phyloP scores from a whole-genome alignment of 495 filamentous ascomycete genomes.

The Talaromyces ruber region DNA sequence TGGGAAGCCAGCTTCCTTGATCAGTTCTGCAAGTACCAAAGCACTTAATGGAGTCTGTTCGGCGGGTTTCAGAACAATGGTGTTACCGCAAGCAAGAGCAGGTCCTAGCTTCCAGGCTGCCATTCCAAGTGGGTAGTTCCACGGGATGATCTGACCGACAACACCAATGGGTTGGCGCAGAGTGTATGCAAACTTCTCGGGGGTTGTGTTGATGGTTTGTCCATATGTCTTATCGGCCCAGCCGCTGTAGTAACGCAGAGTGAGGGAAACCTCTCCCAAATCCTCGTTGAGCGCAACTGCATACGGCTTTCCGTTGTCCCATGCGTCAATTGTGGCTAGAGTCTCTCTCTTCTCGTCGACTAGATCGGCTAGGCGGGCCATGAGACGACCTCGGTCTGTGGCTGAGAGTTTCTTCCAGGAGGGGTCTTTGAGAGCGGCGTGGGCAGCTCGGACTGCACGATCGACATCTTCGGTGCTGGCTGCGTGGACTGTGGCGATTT shows the following conservation, averaged over 20 bases:
- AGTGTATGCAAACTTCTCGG: slow-evolving; percentile 79
- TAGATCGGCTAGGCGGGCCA: slow-evolving; percentile 66
- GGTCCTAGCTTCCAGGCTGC: slow-evolving; percentile 94
- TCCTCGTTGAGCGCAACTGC: slow-evolving; percentile 61
- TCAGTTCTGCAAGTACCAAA: slow-evolving; percentile 67
- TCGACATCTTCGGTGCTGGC: slow-evolving; percentile 75
- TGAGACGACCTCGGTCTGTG: slow-evolving; percentile 63
- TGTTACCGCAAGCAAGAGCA: slow-evolving; percentile 82
- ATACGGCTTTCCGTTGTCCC: slow-evolving; percentile 91
- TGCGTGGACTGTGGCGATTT: slow-evolving; percentile 75
- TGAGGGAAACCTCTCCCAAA: slow-evolving; percentile 57
- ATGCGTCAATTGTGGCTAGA: slow-evolving; percentile 81
- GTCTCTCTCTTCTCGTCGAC: slow-evolving; percentile 58
- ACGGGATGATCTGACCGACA: slow-evolving; percentile 85
- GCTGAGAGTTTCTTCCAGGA: slow-evolving; percentile 68
- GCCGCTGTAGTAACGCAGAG: slow-evolving; percentile 80
- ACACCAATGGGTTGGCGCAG: slow-evolving; percentile 82
- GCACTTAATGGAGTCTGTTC: slow-evolving; percentile 89
- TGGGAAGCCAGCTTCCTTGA: slow-evolving; percentile 87
- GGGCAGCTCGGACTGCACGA: slow-evolving; percentile 69
- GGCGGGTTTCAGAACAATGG: slow-evolving; percentile 82
- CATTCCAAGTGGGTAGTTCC: slow-evolving; percentile 86
- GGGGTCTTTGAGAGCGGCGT: slow-evolving; percentile 69
- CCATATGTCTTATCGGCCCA: slow-evolving; percentile 89
- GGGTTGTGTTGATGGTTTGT: slow-evolving; percentile 71